Conservation (phyloP, 2,329 filamentous ascomycete species). For the Ophiosphaerella narmari region DNA sequence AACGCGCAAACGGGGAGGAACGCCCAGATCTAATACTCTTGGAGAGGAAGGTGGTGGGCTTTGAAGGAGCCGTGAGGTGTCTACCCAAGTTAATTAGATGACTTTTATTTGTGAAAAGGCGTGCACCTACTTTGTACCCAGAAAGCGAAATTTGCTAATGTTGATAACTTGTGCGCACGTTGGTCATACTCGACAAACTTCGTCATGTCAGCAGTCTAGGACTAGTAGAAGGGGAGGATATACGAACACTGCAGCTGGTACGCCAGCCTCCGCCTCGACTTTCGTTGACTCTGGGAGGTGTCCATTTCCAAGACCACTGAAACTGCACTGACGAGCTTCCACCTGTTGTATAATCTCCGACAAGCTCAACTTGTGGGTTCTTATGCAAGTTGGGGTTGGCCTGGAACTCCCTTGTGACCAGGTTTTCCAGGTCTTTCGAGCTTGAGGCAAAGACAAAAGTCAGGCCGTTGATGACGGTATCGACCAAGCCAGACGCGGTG, state of each 20-base stretch:
- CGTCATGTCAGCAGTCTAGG: slow-evolving; percentile 22
- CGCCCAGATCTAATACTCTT: slow-evolving; percentile 67
- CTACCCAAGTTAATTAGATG: slow-evolving; percentile 25
- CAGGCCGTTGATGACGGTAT: slow-evolving; percentile 83
- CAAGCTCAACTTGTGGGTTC: slow-evolving; percentile 90
- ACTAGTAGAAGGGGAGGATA: slow-evolving; percentile 9
- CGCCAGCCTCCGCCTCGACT: slow-evolving; percentile 92
- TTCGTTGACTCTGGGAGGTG: slow-evolving; percentile 78
- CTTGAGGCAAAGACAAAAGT: slow-evolving; percentile 92
- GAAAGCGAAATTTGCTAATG: slow-evolving; percentile 90
- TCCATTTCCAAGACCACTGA: slow-evolving; percentile 97
- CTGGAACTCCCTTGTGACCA: slow-evolving; percentile 94
- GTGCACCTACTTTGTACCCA: slow-evolving; percentile 79
- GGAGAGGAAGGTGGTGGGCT: slow-evolving; percentile 62
- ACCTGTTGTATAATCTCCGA: slow-evolving; percentile 87
- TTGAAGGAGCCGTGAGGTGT: slow-evolving; percentile 45
- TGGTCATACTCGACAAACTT: slow-evolving; percentile 97
- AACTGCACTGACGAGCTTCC: slow-evolving; percentile 86
- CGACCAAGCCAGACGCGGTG: slow-evolving; percentile 48
- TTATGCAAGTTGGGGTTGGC: slow-evolving; percentile 97
- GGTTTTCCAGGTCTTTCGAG: slow-evolving; percentile 83
- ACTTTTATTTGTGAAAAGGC: background rate
- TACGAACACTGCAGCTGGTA: slow-evolving; percentile 82
- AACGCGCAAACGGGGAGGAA: slow-evolving; percentile 77
- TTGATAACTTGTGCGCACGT: slow-evolving; percentile 84